A percentile compares a stretch with the other conserved stretches of the same genome.
These are phyloP conservation scores for Trifolium dubium DNA, from an alignment of 306 rosid genomes.

Conservation along the genomic window DNA sequence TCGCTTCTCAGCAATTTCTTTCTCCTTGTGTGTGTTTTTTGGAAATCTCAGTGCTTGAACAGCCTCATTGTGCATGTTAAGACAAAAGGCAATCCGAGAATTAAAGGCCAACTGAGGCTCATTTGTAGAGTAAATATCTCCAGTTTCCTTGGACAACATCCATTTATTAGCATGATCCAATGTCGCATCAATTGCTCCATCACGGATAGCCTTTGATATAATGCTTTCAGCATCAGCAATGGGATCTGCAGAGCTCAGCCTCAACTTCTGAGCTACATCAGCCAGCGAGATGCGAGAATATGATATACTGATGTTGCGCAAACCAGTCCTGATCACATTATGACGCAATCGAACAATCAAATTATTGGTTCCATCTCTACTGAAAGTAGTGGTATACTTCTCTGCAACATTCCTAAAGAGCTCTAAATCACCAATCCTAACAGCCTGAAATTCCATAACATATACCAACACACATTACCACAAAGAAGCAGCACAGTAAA, in stretches of 20 bases:
- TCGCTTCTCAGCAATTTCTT: slow-evolving; percentile 59
- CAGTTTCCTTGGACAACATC: slow-evolving; percentile 96
- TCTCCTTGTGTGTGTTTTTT: slow-evolving; percentile 62
- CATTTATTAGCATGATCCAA: slow-evolving; percentile 82
- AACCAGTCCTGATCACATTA: slow-evolving; percentile 94
- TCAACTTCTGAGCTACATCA: slow-evolving; percentile 88
- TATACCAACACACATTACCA: slow-evolving; percentile 12
- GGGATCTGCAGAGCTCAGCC: slow-evolving; percentile 81
- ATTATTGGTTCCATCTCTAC: slow-evolving; percentile 78
- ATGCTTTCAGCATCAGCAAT: slow-evolving; percentile 88
- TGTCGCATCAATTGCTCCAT: slow-evolving; percentile 76
- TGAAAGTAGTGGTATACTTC: slow-evolving; percentile 71
- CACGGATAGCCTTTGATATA: slow-evolving; percentile 93
- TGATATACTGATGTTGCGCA: slow-evolving; percentile 94
- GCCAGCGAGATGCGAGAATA: slow-evolving; percentile 91
- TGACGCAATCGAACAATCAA: slow-evolving; percentile 94
- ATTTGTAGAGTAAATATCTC: slow-evolving; percentile 87
- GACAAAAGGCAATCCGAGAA: slow-evolving; percentile 94
- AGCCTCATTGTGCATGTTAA: slow-evolving; percentile 91
- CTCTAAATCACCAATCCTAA: slow-evolving; percentile 95
- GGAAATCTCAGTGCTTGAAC: slow-evolving; percentile 75
- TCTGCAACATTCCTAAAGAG: slow-evolving; percentile 88
- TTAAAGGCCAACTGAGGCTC: slow-evolving; percentile 92
- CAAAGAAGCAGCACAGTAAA: not conserved
- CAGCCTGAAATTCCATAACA: slow-evolving; percentile 73